Evolutionary conservation across 169 alveolate genomes (phyloP).

Genomic region (Amoebophrya sp.): DNA sequence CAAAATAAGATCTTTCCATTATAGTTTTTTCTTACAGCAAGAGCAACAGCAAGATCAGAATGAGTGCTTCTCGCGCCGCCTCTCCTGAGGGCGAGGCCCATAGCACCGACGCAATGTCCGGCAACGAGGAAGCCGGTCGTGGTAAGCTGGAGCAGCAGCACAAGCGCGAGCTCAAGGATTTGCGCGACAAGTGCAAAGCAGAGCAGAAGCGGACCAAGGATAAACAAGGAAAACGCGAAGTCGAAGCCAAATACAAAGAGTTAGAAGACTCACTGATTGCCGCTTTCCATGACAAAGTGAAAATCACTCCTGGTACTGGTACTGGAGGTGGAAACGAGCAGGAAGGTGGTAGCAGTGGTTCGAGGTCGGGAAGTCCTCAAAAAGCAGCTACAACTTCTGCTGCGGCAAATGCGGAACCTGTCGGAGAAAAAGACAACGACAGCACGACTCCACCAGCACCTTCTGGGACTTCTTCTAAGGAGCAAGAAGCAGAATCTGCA

Average conservation of each 20-base stretch:
- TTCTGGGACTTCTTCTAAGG: too few species aligned
- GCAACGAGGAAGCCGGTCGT: background rate
- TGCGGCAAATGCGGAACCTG: background rate
- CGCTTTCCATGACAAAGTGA: background rate
- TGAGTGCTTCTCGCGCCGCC: too few species aligned
- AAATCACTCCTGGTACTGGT: background rate
- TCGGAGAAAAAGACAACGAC: too few species aligned
- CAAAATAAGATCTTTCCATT: too few species aligned
- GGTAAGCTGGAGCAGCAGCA: slow-evolving; percentile 15
- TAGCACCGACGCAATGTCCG: too few species aligned
- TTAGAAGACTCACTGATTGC: background rate
- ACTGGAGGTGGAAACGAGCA: background rate
- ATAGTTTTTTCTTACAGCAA: too few species aligned
- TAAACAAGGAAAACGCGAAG: background rate
- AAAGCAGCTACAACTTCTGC: background rate
- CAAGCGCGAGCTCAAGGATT: background rate
- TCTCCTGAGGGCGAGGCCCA: too few species aligned
- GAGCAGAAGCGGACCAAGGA: slow-evolving; percentile 1
- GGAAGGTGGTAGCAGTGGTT: background rate
- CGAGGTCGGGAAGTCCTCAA: background rate
- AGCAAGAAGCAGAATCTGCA: too few species aligned
- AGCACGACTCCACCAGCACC: too few species aligned
- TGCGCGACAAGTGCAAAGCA: background rate
- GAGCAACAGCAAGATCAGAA: too few species aligned
- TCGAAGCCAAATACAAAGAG: background rate